Evolutionary conservation across 495 filamentous ascomycete genomes (phyloP), one percentile per base, ranked within the genome.

Genomic region (Hypoxylon lienhwacheense): DNA sequence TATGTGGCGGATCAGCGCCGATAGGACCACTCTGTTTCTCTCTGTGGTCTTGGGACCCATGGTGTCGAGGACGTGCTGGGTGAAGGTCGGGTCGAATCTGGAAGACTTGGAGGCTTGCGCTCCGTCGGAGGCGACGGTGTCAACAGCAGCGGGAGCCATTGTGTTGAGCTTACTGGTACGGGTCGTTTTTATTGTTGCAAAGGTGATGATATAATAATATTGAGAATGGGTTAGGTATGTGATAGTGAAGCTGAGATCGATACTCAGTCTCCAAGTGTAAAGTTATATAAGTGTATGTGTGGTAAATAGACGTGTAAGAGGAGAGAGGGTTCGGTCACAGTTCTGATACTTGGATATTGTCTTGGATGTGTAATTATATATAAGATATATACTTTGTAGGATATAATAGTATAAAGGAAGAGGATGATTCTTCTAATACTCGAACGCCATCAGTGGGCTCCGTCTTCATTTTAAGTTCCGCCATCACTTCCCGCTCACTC

Each of bases 31-130:
- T 36, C 84, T 83, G 68, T 84, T 78, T 40, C 88, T 84, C 46
- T 81, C 79, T 48, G 80, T 80, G 19, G 82, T 83, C 44, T 87
- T 85, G 63, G 88, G 84, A 35, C 87, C 85, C 75, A 90, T 91
- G 64, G 83, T 75, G 57, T 89, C 80, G 64, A 91, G 71, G 65
- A 90, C 85, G 70, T 79, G 75, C 63, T 83, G 73, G 55, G 88
- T 91, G 77, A 91, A 91, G 69, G 80, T 80, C 55, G 86, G 86
- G 68, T 91, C 85, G 73, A 85, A 87, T 34, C 75, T 31, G 21
- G 58, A 61, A 12, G 62, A 70, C 37, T 61, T 50, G 17, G 59
- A 45, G 24, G 65, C 50, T 36, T 55, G 52, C 28, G 61, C 53
- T 49, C 61, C 58, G 19, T 61, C 56, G 41, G 62, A 55, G 19